Base-by-base conservation (phyloP, 2,329 filamentous ascomycete genomes). In the Lasiodiplodia hormozganensis region DNA sequence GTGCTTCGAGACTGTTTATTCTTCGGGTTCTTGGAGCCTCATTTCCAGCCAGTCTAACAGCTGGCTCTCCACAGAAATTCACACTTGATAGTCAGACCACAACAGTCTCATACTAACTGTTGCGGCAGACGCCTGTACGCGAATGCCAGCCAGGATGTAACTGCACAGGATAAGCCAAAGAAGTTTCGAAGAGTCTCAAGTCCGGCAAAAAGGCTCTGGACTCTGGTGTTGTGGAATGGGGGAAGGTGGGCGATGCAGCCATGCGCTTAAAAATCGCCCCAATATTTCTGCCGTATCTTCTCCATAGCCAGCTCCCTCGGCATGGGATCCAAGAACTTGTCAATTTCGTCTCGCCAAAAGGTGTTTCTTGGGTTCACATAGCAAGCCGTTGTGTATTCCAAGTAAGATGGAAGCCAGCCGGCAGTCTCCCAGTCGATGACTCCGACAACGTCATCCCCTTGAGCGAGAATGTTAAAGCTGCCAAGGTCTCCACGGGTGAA, bases 401-500 rank as follows among this genome's bases (percentile, higher is more conserved):
- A 85, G 72, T 83, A 85, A n/a, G 76, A 74, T 1, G 82, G 83
- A 71, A 82, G 85, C 82, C 81, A 85, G 1, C 82, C 83, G 25
- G 80, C 76, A 36, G 78, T 76, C 71, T 85, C 83, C 83, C 82
- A 86, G 69, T 80, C 82, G 56, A 82, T 70, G 69, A 87, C 83
- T 8, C 82, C 83, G 49, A 81, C 78, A 36, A 87, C 73, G 5
- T 78, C 72, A 65, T 82, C 79, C 5, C 76, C 80, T 7, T 73
- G 73, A 53, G 80, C 73, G 11, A 85, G 69, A 54, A 86, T 82
- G 69, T 86, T 85, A 25, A 73, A 72, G 25, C 77, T 77, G 69
- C 78, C 81, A 8, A 88, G 76, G 72, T 88, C 85, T 3, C 81
- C 81, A 75, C 88, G 85, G 1, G 84, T 84, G 69, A 88, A 83